phyloP scores from a whole-genome alignment of 352 stramenopile species.

The Phytophthora vignae region DNA sequence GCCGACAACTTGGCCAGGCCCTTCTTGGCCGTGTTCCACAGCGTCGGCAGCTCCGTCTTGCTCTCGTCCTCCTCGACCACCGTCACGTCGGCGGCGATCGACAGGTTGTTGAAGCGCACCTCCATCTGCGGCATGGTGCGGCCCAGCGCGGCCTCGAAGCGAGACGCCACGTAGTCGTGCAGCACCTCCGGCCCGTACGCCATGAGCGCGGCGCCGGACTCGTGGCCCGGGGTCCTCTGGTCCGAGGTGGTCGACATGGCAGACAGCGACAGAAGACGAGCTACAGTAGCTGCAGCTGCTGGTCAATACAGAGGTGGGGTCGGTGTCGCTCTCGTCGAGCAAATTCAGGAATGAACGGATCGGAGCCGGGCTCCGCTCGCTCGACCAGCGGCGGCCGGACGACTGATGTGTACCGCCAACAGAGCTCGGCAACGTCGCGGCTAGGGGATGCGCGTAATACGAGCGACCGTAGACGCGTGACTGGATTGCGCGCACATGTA shows the following conservation, averaged over 20 bases:
- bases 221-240: conserved; percentile 28
- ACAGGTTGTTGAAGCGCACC: conserved; percentile 11
- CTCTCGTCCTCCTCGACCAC: conserved; percentile 28
- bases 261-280: background rate
- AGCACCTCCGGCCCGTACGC: conserved; percentile 48
- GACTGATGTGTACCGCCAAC: conserved; percentile 7
- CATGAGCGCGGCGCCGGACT: conserved; percentile 61
- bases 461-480: conserved; percentile 10
- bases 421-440: conserved; percentile 3
- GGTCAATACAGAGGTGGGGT: conserved; percentile 8
- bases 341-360: conserved; percentile 36
- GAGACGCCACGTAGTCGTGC: conserved; percentile 43
- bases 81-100: conserved; percentile 36
- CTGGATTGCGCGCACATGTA: conserved; percentile 30
- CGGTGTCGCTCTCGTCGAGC: conserved; percentile 23
- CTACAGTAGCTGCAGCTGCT: conserved; percentile 3
- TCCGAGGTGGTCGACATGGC: conserved; percentile 17
- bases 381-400: background rate
- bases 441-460: conserved; percentile 10
- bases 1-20: conserved; percentile 33
- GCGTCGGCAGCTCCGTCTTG: conserved; percentile 48
- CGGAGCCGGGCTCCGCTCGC: background rate
- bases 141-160: conserved; percentile 35
- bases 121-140: conserved; percentile 43
- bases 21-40: conserved; percentile 52